phyloP scores from a whole-genome alignment of 352 stramenopile genomes.

The Pythium folliculosum region DNA sequence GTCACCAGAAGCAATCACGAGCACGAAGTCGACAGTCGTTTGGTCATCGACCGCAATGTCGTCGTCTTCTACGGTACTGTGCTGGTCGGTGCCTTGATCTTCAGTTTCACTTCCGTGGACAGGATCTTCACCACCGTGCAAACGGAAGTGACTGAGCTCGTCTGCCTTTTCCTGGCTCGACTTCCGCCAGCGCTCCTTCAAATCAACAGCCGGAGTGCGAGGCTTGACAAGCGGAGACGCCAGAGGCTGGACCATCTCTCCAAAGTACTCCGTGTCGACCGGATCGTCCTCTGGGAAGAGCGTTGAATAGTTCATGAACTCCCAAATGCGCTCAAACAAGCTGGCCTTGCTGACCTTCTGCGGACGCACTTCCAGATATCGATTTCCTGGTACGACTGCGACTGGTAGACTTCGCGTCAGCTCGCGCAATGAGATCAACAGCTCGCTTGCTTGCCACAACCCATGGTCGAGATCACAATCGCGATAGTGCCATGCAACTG shows the following conservation, averaged over 20 bases:
- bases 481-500: slow-evolving; percentile 89
- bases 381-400: slow-evolving; percentile 73
- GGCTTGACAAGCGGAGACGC: slow-evolving; percentile 56
- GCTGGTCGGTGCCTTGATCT: slow-evolving; percentile 10
- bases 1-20: slow-evolving; percentile 84
- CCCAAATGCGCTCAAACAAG: slow-evolving; percentile 82
- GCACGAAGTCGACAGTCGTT: slow-evolving; percentile 68
- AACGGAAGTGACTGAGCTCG: slow-evolving; percentile 24
- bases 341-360: slow-evolving; percentile 83
- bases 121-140: slow-evolving; percentile 8
- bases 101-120: background rate
- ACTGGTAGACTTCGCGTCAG: slow-evolving; percentile 74
- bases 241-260: slow-evolving; percentile 46
- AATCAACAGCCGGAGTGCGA: slow-evolving; percentile 12
- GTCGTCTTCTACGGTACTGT: background rate
- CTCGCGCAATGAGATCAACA: slow-evolving; percentile 77
- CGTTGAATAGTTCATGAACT: slow-evolving; percentile 79
- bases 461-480: slow-evolving; percentile 88
- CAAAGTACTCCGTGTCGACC: slow-evolving; percentile 73
- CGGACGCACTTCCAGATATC: slow-evolving; percentile 72
- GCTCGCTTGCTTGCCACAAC: slow-evolving; percentile 89
- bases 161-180: slow-evolving; percentile 24
- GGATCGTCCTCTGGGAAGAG: slow-evolving; percentile 69
- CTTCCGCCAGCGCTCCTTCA: slow-evolving; percentile 25
- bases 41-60: slow-evolving; percentile 5